Percentiles rank a stretch among this genome's conserved stretches.
Conservation (phyloP, 768 basidiomycete species). For the Amanita muscaria region DNA sequence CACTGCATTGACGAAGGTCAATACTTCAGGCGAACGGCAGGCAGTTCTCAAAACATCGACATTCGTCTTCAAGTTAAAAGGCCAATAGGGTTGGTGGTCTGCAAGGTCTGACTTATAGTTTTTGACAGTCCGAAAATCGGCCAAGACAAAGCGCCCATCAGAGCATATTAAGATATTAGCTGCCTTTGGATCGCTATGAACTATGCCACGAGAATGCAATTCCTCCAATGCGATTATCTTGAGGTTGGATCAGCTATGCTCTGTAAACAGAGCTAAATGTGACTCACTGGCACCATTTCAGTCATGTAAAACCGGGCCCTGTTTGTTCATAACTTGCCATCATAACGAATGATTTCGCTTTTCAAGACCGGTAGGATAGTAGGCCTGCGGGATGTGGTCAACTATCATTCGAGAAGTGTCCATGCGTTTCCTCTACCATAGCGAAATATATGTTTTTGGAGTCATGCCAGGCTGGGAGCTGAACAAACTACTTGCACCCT, state of each 20-base stretch:
- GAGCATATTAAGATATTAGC: conserved; percentile 24
- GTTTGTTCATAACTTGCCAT: conserved; percentile 14
- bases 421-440: conserved; percentile 5
- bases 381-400: conserved; percentile 12
- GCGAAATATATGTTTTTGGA: conserved; percentile 11
- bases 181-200: conserved; percentile 27
- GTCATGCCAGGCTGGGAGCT: conserved; percentile 13
- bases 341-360: conserved; percentile 21
- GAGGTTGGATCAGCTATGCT: not conserved
- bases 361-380: conserved; percentile 23
- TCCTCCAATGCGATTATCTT: conserved; percentile 23
- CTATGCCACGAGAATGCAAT: conserved; percentile 25
- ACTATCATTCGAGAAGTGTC: not conserved
- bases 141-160: conserved; percentile 24
- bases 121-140: conserved; percentile 25
- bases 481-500: conserved; percentile 8
- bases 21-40: conserved; percentile 16
- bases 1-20: conserved; percentile 20
- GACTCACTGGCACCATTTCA: conserved; percentile 28
- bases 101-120: conserved; percentile 14
- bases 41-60: conserved; percentile 16
- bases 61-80: conserved; percentile 16
- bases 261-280: not conserved
- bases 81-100: conserved; percentile 27
- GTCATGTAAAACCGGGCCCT: conserved; percentile 26